Conservation (phyloP, 305 asterid genomes). For the Rubia peregrina region DNA sequence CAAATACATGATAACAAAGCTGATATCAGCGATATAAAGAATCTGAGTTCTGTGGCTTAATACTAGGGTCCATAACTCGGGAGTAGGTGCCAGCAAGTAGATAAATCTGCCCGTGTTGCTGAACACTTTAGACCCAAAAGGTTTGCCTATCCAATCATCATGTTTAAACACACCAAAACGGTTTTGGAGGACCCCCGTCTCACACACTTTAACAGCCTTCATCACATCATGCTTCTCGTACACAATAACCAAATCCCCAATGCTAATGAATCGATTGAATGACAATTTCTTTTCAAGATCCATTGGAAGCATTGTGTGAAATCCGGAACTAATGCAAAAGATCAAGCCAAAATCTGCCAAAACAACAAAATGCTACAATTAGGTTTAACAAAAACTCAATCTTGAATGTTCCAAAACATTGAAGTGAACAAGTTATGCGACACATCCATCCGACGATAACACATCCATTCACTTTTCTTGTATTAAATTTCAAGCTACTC, state of each 20-base stretch:
- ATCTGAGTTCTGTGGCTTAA: conserved; percentile 96
- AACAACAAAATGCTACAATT: background rate
- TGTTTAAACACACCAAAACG: conserved; percentile 90
- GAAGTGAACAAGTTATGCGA: background rate
- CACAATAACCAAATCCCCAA: conserved; percentile 75
- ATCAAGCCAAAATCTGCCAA: background rate
- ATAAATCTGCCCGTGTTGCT: conserved; percentile 72
- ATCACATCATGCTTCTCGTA: conserved; percentile 66
- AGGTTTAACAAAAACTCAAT: background rate
- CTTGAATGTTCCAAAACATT: background rate
- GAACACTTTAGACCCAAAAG: conserved; percentile 75
- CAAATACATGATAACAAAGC: conserved; percentile 85
- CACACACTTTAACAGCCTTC: conserved; percentile 70
- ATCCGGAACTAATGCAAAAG: background rate
- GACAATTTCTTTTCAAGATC: conserved; percentile 47
- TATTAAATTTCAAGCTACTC: background rate
- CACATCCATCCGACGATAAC: too few relatives aligned
- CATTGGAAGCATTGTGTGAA: conserved; percentile 35
- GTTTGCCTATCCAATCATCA: conserved; percentile 81
- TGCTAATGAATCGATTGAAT: conserved; percentile 42
- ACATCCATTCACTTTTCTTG: background rate
- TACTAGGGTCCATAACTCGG: conserved; percentile 90
- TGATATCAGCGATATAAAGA: conserved; percentile 81
- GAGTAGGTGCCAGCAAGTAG: conserved; percentile 85
- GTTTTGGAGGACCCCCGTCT: conserved; percentile 60